phyloP scores from a whole-genome alignment of 176 grass and related monocot species.

The Bolboschoenus planiculmis region DNA sequence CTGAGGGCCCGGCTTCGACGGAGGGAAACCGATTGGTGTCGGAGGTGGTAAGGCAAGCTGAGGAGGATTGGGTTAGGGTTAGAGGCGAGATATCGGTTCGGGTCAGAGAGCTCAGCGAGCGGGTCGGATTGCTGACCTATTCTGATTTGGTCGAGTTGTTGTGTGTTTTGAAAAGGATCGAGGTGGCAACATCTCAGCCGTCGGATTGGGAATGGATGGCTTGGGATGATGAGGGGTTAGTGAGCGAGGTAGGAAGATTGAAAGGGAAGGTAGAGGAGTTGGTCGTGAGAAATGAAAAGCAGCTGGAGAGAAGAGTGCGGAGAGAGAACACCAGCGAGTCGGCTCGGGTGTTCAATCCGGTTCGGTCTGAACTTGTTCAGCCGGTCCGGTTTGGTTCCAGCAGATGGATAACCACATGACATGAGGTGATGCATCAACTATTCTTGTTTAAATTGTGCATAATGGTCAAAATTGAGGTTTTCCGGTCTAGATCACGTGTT shows the following conservation, averaged over 20 bases:
- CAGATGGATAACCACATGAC: conserved; percentile 31
- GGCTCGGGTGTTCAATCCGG: conserved; percentile 18
- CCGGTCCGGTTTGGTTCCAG: conserved; percentile 46
- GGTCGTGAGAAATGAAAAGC: conserved; percentile 31
- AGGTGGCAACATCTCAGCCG: conserved; percentile 23
- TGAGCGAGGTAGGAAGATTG: conserved; percentile 23
- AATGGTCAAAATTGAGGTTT: not conserved
- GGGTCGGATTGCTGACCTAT: conserved; percentile 48
- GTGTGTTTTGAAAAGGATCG: conserved; percentile 46
- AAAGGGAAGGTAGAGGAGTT: conserved; percentile 36
- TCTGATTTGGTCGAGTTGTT: conserved; percentile 62
- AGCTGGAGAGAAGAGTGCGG: conserved; percentile 37
- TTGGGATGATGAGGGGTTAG: conserved; percentile 49
- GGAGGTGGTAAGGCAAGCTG: conserved; percentile 45
- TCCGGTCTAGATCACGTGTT: not conserved
- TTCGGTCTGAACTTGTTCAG: not conserved
- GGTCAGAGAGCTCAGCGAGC: conserved; percentile 45
- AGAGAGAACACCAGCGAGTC: conserved; percentile 42
- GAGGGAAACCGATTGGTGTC: conserved; percentile 37
- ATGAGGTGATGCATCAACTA: not conserved
- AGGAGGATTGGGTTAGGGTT: conserved; percentile 44
- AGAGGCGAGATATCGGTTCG: conserved; percentile 43
- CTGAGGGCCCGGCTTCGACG: conserved; percentile 15
- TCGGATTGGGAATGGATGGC: conserved; percentile 60
- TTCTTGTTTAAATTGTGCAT: not conserved